These are phyloP conservation scores for Coniella vitis DNA, from an alignment of 2,329 filamentous ascomycete species.

Conservation along the genomic window DNA sequence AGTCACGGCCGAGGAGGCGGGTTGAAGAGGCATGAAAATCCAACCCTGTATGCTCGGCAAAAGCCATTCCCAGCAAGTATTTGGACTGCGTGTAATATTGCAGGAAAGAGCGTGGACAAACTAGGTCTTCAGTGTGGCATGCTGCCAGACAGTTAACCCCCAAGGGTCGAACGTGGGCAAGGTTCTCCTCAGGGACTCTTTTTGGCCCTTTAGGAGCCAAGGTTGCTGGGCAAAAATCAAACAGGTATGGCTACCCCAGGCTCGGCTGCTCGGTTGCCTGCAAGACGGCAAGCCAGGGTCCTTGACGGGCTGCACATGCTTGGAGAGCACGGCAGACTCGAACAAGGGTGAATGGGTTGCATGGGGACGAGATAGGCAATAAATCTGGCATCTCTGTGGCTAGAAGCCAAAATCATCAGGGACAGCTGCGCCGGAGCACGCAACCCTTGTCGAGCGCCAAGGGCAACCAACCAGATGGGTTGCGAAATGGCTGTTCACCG, in stretches of 20 bases:
- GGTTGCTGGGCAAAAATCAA: conserved; percentile 2
- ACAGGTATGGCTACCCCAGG: not conserved
- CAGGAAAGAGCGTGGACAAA: conserved; percentile 1
- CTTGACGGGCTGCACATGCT: not conserved
- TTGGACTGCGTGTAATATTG: not conserved
- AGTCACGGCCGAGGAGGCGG: conserved; percentile 10
- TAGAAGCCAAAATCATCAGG: not conserved
- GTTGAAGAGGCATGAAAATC: not conserved
- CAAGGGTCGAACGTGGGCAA: not conserved
- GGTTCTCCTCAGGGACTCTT: not conserved
- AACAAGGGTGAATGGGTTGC: not conserved
- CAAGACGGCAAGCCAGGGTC: not conserved
- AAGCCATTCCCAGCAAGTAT: not conserved
- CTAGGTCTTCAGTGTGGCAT: not conserved
- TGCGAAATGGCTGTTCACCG: too few relatives aligned
- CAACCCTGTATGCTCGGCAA: not conserved
- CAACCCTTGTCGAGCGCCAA: not conserved
- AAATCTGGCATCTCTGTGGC: not conserved
- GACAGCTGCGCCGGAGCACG: not conserved
- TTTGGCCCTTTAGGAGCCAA: not conserved
- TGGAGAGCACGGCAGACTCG: not conserved
- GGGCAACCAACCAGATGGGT: conserved; percentile 1
- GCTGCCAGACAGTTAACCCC: not conserved
- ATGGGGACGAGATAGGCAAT: not conserved
- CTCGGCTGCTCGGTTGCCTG: not conserved